These are phyloP conservation scores for Berkeleyomyces basicola DNA, from an alignment of 2,329 filamentous ascomycete genomes.

Conservation along the genomic window DNA sequence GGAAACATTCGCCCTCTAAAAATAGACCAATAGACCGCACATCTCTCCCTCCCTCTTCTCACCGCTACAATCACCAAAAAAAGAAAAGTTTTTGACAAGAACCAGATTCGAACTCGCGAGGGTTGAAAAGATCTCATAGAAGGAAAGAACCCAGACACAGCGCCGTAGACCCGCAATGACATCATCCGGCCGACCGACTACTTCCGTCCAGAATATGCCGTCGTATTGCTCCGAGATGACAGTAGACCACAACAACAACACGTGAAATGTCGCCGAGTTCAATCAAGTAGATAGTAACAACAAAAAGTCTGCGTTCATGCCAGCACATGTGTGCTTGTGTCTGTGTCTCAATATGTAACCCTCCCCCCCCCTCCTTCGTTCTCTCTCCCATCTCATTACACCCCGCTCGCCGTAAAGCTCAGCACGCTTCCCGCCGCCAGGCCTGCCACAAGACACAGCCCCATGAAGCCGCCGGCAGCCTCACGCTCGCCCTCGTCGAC, in stretches of 20 bases:
- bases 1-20: too few species aligned
- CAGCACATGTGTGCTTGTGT: too few species aligned
- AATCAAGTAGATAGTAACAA: too few species aligned
- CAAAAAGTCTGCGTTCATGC: too few species aligned
- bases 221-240: too few species aligned
- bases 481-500: conserved; percentile 72
- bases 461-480: conserved; percentile 88
- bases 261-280: too few species aligned
- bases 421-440: conserved; percentile 72
- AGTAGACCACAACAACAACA: too few species aligned
- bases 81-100: conserved; percentile 4
- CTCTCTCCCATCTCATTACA: conserved; percentile 19
- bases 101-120: conserved; percentile 9
- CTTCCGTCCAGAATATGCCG: too few species aligned
- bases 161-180: conserved; percentile 1
- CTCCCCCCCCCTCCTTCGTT: background rate
- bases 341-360: background rate
- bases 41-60: too few species aligned
- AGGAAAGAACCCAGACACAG: conserved; percentile 2
- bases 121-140: background rate
- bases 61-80: too few species aligned
- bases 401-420: conserved; percentile 57
- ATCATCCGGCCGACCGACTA: too few species aligned
- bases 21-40: too few species aligned
- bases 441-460: conserved; percentile 70